These are phyloP conservation scores for Ogataea zsoltii DNA, from an alignment of 805 yeast species.

Conservation along the genomic window DNA sequence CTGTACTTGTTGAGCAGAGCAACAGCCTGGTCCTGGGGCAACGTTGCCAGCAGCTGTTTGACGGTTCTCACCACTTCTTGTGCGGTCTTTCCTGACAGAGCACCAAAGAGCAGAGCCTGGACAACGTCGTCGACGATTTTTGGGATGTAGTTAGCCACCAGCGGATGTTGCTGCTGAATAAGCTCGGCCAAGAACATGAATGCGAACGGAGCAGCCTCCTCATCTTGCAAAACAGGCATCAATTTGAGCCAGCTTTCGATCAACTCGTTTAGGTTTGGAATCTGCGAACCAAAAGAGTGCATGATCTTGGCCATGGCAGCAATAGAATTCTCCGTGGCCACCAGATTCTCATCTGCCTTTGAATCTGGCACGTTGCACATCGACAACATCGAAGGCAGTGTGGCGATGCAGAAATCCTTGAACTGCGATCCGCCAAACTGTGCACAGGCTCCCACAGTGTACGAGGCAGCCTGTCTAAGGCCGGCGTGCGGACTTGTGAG, in stretches of 20 bases:
- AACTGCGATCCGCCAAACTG: slow-evolving; percentile 71
- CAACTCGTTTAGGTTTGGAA: slow-evolving; percentile 64
- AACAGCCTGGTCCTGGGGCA: slow-evolving; percentile 73
- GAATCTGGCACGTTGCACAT: slow-evolving; percentile 78
- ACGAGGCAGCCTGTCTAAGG: slow-evolving; percentile 85
- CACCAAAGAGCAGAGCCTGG: slow-evolving; percentile 68
- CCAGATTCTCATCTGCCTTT: slow-evolving; percentile 77
- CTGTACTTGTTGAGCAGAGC: slow-evolving; percentile 62
- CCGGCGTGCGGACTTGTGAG: slow-evolving; percentile 66
- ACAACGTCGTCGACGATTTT: slow-evolving; percentile 67
- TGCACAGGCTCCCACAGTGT: slow-evolving; percentile 83
- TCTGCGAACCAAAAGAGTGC: slow-evolving; percentile 54
- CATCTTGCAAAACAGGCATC: slow-evolving; percentile 81
- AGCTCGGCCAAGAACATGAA: slow-evolving; percentile 74
- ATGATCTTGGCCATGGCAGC: slow-evolving; percentile 84
- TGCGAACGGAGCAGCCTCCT: slow-evolving; percentile 83
- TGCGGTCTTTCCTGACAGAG: slow-evolving; percentile 73
- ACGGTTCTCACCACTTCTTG: slow-evolving; percentile 61
- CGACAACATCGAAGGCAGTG: slow-evolving; percentile 74
- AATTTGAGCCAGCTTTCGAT: slow-evolving; percentile 76
- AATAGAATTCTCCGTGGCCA: slow-evolving; percentile 84
- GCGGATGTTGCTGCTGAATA: slow-evolving; percentile 65
- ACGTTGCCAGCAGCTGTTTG: slow-evolving; percentile 58
- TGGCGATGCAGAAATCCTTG: slow-evolving; percentile 61
- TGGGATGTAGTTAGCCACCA: slow-evolving; percentile 52